These are phyloP conservation scores for Fusarium sp. DNA, from an alignment of 2,329 filamentous ascomycete species.

Conservation along the genomic window DNA sequence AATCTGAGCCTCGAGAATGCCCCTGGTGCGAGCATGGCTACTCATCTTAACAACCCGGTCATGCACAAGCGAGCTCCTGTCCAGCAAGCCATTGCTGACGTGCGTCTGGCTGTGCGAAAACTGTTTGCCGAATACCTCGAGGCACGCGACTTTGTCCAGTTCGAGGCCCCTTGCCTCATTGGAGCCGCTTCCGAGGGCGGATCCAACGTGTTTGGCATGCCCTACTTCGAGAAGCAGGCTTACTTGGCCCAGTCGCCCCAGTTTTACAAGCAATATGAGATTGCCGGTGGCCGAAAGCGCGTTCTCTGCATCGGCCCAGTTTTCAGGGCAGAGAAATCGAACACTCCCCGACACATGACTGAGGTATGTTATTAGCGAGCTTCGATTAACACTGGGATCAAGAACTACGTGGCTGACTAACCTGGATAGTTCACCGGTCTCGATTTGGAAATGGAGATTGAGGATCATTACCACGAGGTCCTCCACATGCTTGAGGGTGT, in stretches of 20 bases:
- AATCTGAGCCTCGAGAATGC: slow-evolving; percentile 61
- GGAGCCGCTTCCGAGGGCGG: slow-evolving; percentile 94
- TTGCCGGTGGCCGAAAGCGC: slow-evolving; percentile 82
- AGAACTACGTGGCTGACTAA: slow-evolving; percentile 16
- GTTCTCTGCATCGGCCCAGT: slow-evolving; percentile 87
- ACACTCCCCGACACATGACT: slow-evolving; percentile 88
- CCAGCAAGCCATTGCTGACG: slow-evolving; percentile 83
- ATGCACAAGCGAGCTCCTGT: slow-evolving; percentile 94
- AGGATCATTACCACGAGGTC: slow-evolving; percentile 82
- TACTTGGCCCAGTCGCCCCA: slow-evolving; percentile 87
- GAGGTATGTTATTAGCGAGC: slow-evolving; percentile 64
- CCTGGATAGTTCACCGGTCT: slow-evolving; percentile 80
- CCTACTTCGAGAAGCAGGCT: slow-evolving; percentile 90
- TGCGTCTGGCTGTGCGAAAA: slow-evolving; percentile 71
- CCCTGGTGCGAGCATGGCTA: slow-evolving; percentile 85
- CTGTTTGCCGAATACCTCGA: slow-evolving; percentile 87
- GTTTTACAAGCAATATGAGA: slow-evolving; percentile 91
- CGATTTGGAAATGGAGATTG: slow-evolving; percentile 92
- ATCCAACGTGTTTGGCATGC: slow-evolving; percentile 89
- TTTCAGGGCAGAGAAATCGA: slow-evolving; percentile 89
- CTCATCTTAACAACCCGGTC: slow-evolving; percentile 90
- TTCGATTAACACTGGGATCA: neutral
- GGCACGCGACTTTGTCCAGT: slow-evolving; percentile 81
- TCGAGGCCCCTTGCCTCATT: slow-evolving; percentile 92
- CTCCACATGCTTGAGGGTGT: slow-evolving; percentile 80